phyloP scores from a whole-genome alignment of 306 rosid genomes.

The Mucuna pruriens region DNA sequence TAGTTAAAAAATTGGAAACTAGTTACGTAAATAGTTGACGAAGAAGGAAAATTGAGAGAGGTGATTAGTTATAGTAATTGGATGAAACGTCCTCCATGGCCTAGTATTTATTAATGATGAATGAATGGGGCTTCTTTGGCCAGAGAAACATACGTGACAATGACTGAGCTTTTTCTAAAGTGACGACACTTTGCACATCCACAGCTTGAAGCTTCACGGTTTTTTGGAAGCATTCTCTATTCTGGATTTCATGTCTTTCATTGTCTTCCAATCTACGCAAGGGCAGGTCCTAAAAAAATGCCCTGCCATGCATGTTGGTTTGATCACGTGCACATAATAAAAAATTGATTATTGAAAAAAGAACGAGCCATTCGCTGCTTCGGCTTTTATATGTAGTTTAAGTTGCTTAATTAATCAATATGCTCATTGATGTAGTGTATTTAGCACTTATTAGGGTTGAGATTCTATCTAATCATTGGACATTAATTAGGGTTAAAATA shows the following conservation, averaged over 20 bases:
- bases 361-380: not conserved
- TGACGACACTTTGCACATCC: constrained; percentile 6
- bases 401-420: too few species aligned
- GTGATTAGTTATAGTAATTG: not conserved
- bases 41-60: not conserved
- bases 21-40: not conserved
- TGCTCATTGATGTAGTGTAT: too few species aligned
- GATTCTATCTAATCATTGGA: too few species aligned
- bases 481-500: too few species aligned
- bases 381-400: not conserved
- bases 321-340: not conserved
- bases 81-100: not conserved
- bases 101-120: not conserved
- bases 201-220: not conserved
- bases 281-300: not conserved
- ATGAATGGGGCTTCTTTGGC: not conserved
- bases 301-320: not conserved
- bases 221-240: not conserved
- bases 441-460: too few species aligned
- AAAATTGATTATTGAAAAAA: not conserved
- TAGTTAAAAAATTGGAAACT: not conserved
- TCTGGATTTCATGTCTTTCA: not conserved
- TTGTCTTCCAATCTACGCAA: not conserved
- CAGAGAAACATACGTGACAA: not conserved
- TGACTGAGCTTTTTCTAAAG: not conserved